These are phyloP conservation scores for Dendrobium officinale DNA, from an alignment of 106 monocot species.

Conservation along the genomic window DNA sequence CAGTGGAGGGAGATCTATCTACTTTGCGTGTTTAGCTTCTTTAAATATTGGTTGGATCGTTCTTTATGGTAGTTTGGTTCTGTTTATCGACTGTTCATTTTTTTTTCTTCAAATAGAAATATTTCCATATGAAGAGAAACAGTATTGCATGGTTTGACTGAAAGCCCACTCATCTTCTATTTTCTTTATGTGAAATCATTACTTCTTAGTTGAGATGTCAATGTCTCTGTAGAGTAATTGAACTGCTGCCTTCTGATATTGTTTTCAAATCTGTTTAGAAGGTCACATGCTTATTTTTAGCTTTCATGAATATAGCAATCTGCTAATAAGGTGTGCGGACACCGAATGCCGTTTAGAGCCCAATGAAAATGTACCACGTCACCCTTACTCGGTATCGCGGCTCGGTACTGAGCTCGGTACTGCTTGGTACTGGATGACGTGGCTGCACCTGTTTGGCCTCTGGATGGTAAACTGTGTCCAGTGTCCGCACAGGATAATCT, in stretches of 20 bases:
- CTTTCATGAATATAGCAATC: background rate
- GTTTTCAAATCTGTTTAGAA: background rate
- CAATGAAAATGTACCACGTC: no score
- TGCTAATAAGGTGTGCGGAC: background rate
- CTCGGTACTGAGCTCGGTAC: no score
- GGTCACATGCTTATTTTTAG: constrained; percentile 8
- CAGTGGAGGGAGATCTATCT: background rate
- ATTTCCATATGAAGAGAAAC: background rate
- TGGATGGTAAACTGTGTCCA: no score
- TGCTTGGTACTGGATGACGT: no score
- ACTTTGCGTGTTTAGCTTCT: no score
- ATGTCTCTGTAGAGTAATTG: constrained; percentile 15
- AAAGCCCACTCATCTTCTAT: background rate
- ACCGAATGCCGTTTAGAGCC: no score
- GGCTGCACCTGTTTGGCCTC: no score
- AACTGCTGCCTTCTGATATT: background rate
- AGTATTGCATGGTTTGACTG: background rate
- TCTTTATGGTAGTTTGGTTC: no score
- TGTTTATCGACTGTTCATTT: no score
- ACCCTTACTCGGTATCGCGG: no score
- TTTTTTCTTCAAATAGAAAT: background rate
- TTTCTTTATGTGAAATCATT: background rate
- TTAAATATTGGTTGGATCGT: no score
- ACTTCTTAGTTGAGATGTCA: constrained; percentile 29
- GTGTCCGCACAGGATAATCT: no score